Evolutionary conservation across 2,329 filamentous ascomycete species (phyloP).

Genomic region (Cercospora sp.): DNA sequence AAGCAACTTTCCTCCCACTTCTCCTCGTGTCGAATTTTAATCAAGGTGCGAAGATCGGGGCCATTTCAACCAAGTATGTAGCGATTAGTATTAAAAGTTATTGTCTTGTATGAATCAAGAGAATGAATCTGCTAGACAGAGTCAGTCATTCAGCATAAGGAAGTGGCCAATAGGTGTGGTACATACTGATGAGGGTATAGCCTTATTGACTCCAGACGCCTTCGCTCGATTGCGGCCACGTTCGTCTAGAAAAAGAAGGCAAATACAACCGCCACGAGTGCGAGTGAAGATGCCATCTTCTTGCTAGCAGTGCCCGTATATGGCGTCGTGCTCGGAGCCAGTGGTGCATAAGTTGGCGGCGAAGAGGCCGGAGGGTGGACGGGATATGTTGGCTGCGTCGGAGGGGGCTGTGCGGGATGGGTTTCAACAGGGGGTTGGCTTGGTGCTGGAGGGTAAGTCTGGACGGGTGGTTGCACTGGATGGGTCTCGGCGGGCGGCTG

Average conservation of each 20-base stretch:
- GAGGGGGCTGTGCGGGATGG: background rate
- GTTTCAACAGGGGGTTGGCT: background rate
- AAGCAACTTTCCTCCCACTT: background rate
- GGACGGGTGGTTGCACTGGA: background rate
- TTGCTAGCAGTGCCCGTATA: conserved; percentile 12
- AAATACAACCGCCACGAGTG: conserved; percentile 11
- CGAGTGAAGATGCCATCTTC: conserved; percentile 12
- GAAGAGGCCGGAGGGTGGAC: background rate
- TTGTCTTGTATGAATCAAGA: background rate
- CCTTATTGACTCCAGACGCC: conserved; percentile 11
- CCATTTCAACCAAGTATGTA: background rate
- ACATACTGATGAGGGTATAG: background rate
- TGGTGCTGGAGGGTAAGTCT: background rate
- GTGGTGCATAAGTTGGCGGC: background rate
- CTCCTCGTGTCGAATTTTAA: background rate
- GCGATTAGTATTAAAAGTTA: background rate
- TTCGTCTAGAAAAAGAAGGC: conserved; percentile 14
- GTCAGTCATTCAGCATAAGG: background rate
- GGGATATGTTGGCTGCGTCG: background rate
- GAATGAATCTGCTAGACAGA: background rate
- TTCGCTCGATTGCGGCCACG: background rate
- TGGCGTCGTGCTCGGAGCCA: conserved; percentile 1
- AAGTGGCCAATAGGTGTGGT: background rate
- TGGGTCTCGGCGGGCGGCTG: background rate
- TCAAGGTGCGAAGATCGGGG: background rate